Percentiles rank a stretch among this genome's conserved stretches.
These are phyloP conservation scores for Irpex sp. DNA, from an alignment of 1,284 basidiomycete genomes.

Conservation along the genomic window DNA sequence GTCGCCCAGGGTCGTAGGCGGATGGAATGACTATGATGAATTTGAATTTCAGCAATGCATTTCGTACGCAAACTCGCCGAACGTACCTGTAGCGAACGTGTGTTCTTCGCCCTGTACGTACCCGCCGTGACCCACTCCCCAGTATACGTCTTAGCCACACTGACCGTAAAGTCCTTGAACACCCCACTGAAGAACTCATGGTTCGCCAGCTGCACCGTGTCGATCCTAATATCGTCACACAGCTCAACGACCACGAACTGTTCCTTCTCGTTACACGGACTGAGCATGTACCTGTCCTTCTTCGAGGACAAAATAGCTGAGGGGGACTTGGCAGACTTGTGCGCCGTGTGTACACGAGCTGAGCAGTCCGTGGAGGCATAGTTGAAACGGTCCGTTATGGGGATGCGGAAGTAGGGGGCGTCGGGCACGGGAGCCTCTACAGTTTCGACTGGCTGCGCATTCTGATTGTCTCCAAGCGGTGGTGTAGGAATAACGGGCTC, in stretches of 20 bases:
- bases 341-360: conserved; percentile 83
- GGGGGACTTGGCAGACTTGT: conserved; percentile 79
- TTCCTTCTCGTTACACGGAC: conserved; percentile 70
- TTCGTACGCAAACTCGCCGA: neutral
- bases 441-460: conserved; percentile 7
- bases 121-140: conserved; percentile 71
- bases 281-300: conserved; percentile 96
- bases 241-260: conserved; percentile 94
- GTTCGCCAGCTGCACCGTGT: conserved; percentile 93
- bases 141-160: conserved; percentile 73
- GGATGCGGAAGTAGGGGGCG: conserved; percentile 61
- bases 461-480: neutral
- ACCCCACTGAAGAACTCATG: conserved; percentile 98
- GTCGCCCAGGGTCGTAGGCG: conserved; percentile 58
- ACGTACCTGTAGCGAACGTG: conserved; percentile 86
- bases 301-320: conserved; percentile 84
- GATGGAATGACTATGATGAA: conserved; percentile 64
- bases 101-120: conserved; percentile 82
- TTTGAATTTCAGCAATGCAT: neutral
- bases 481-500: neutral
- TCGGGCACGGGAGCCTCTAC: conserved; percentile 23
- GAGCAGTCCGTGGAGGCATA: conserved; percentile 93
- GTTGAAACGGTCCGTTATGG: conserved; percentile 81
- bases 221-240: conserved; percentile 95
- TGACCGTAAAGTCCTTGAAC: conserved; percentile 88